phyloP scores from a whole-genome alignment of 2,329 filamentous ascomycete species.

The Colletotrichum gigasporum region DNA sequence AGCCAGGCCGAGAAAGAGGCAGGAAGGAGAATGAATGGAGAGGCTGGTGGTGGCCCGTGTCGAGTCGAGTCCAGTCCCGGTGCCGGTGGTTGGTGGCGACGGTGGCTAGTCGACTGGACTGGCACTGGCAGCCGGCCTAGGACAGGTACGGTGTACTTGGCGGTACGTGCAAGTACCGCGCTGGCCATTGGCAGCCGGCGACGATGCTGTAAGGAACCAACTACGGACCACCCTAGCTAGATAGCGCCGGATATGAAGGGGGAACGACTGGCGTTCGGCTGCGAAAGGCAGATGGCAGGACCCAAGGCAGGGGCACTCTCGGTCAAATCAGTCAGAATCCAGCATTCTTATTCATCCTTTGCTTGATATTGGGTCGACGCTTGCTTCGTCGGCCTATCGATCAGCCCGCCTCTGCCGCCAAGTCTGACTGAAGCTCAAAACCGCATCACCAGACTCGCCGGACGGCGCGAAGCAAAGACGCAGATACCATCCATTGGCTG shows the following conservation, averaged over 20 bases:
- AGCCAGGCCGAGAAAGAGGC: background rate
- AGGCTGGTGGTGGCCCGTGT: constrained; percentile 14
- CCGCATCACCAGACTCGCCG: too few relatives aligned
- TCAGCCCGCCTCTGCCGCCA: too few relatives aligned
- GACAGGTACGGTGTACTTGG: background rate
- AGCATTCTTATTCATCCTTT: background rate
- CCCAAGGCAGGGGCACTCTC: background rate
- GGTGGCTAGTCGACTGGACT: background rate
- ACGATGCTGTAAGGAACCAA: background rate
- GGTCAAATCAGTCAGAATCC: background rate
- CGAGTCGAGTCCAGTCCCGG: background rate
- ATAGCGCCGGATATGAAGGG: background rate
- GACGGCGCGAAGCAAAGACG: background rate
- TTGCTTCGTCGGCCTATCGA: too few relatives aligned
- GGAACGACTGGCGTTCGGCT: background rate
- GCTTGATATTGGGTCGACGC: too few relatives aligned
- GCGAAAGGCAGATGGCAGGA: background rate
- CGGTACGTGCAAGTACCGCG: background rate
- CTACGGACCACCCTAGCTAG: background rate
- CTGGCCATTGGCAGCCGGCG: background rate
- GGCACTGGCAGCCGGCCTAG: background rate
- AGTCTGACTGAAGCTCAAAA: too few relatives aligned
- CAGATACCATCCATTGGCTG: background rate
- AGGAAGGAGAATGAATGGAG: background rate
- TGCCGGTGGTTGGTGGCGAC: background rate